Base-by-base conservation (phyloP, 768 basidiomycete genomes). In the Nidula microcarpa region DNA sequence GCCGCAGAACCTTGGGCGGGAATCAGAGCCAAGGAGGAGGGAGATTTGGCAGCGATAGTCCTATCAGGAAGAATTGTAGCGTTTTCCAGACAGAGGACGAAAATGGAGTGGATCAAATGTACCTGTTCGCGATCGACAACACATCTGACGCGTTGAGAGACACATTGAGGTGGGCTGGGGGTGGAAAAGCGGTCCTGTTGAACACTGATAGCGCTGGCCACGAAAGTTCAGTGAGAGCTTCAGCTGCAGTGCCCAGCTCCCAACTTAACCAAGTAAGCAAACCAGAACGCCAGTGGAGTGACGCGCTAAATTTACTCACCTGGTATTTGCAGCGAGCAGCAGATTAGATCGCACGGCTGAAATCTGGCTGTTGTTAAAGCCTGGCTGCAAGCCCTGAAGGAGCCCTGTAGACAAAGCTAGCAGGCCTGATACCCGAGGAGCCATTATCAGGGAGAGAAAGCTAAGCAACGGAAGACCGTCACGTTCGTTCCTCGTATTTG, bases 241-340 rank as follows among this genome's bases (percentile, higher is more conserved):
- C 73, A n/a, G 78, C 68, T 36, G 75, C 73, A n/a, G 75, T 79
- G 6, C 84, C 85, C 43, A 79, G 60, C 57, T 84, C 83, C 85
- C 85, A 85, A 56, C 81, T 84, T 36, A 52, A 41, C 11, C 37
- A 41, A 16, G 37, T 11, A 41, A 41, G 37, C 16, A 11, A 39
- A 6, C 36, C 35, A 47, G 16, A 10, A n/a, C 23, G 23, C 23
- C 23, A 23, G 23, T 23, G 23, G 23, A 23, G 23, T 23, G 23
- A 23, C 23, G 23, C 33, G 36, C 16, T 52, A 30, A 23, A 41
- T 16, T 41, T 11, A 41, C 44, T 23, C 49, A 67, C 71, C 68
- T 73, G 39, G 60, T 62, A 16, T 62, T 59, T 13, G 66, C 66
- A 44, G 57, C 59, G 49, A 65, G 45, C 32, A 70, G 50, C 41